phyloP scores from a whole-genome alignment of 805 yeast genomes.

The Blastobotrys terrestris region DNA sequence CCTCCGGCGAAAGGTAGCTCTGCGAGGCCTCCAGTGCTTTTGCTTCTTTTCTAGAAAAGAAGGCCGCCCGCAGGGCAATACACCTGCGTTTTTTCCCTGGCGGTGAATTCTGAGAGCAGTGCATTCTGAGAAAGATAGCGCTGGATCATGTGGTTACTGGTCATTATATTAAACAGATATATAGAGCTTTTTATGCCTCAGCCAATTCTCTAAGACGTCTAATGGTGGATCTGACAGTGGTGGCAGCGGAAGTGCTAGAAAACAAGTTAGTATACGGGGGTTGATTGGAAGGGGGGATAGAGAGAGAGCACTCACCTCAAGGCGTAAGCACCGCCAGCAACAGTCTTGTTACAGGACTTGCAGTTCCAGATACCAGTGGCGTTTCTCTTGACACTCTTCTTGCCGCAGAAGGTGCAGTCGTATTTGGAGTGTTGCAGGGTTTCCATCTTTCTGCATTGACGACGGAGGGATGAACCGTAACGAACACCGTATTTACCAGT shows the following conservation, averaged over 20 bases:
- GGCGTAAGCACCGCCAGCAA: slow-evolving; percentile 99
- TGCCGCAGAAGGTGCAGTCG: slow-evolving; percentile 99
- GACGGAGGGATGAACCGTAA: slow-evolving; percentile 99
- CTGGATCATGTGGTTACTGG: background rate
- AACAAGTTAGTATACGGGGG: slow-evolving; percentile 1
- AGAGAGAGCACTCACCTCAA: slow-evolving; percentile 44
- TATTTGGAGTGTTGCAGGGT: slow-evolving; percentile 98
- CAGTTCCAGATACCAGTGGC: slow-evolving; percentile 99
- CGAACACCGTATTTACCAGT: slow-evolving; percentile 99
- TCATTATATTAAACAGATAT: slow-evolving; percentile 4
- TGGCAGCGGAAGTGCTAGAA: slow-evolving; percentile 87
- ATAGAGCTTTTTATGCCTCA: slow-evolving; percentile 71
- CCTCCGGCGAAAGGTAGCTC: no score
- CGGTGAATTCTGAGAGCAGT: no score
- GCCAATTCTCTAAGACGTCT: slow-evolving; percentile 99
- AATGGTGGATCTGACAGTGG: slow-evolving; percentile 99
- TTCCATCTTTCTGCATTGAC: slow-evolving; percentile 99
- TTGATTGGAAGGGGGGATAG: background rate
- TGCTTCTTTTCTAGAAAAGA: no score
- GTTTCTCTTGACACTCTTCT: slow-evolving; percentile 95
- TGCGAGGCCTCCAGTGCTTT: no score
- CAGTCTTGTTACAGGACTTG: slow-evolving; percentile 88
- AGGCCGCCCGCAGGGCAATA: no score
- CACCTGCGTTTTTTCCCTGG: no score
- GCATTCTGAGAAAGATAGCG: no score